Conservation (phyloP, 768 basidiomycete genomes). For the Chalciporus pseudorubinellus region DNA sequence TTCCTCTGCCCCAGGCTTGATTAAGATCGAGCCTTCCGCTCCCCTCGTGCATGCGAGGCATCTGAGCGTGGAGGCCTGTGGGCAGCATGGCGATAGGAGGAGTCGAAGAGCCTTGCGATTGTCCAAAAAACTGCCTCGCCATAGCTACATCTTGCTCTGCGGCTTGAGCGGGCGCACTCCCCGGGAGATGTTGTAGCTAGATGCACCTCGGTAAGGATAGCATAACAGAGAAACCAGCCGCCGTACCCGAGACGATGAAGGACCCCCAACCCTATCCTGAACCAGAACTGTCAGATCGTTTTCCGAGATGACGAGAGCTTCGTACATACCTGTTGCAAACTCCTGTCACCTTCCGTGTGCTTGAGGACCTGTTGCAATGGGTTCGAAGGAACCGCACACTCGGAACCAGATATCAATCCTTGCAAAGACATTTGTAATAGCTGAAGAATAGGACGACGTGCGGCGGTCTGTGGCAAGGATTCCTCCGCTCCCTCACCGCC, state of each 20-base stretch:
- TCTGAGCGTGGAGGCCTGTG: conserved; percentile 31
- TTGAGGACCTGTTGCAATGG: conserved; percentile 88
- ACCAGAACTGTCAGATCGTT: background rate
- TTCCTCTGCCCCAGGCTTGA: conserved; percentile 54
- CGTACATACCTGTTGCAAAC: conserved; percentile 71
- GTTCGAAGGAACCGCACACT: conserved; percentile 82
- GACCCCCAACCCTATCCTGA: conserved; percentile 72
- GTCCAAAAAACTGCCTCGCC: conserved; percentile 78
- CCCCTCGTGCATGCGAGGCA: conserved; percentile 23
- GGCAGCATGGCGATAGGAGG: conserved; percentile 37
- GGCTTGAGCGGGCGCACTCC: conserved; percentile 45
- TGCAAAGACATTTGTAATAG: conserved; percentile 61
- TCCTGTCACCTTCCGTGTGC: conserved; percentile 85
- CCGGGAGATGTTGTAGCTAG: conserved; percentile 76
- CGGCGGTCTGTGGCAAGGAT: background rate
- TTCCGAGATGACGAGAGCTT: background rate
- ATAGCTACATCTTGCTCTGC: conserved; percentile 68
- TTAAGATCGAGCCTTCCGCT: conserved; percentile 38
- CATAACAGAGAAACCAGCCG: background rate
- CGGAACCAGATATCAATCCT: conserved; percentile 81
- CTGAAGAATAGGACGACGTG: background rate
- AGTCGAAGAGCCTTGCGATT: conserved; percentile 32
- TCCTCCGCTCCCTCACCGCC: too few species aligned
- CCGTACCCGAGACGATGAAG: conserved; percentile 68
- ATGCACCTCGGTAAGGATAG: background rate